Evolutionary conservation across 495 filamentous ascomycete species (phyloP).

Genomic region (Jackrogersella multiformis): DNA sequence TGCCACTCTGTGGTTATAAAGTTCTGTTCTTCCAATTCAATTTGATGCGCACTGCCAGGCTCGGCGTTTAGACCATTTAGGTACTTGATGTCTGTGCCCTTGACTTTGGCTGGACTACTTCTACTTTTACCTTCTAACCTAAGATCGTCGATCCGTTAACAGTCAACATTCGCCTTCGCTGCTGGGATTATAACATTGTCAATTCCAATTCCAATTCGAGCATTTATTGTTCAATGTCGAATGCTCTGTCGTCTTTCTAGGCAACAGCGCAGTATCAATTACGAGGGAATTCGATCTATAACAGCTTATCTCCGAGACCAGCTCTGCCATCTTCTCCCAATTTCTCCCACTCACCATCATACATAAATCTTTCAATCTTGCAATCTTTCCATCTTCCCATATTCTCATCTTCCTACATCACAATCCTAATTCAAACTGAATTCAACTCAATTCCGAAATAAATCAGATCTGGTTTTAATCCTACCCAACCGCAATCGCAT

Average conservation of each 20-base stretch:
- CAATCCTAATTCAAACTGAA: slow-evolving; percentile 8
- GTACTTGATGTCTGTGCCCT: slow-evolving; percentile 1
- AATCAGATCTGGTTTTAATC: not conserved
- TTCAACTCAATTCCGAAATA: not conserved
- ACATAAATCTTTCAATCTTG: slow-evolving; percentile 24
- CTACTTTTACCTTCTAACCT: too few species aligned
- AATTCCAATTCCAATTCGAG: slow-evolving; percentile 3
- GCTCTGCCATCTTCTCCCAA: slow-evolving; percentile 32
- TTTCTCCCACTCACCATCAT: slow-evolving; percentile 23
- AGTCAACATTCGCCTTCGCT: slow-evolving; percentile 1
- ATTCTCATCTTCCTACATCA: not conserved
- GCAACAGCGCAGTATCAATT: slow-evolving; percentile 13
- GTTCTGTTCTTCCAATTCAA: not conserved
- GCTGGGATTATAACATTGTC: slow-evolving; percentile 29
- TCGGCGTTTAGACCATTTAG: slow-evolving; percentile 26
- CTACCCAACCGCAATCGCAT: slow-evolving; percentile 27
- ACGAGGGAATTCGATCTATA: slow-evolving; percentile 29
- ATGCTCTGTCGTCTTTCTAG: slow-evolving; percentile 14
- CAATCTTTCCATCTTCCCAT: too few species aligned
- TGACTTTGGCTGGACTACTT: not conserved
- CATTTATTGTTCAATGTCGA: not conserved
- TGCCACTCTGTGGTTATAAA: slow-evolving; percentile 24
- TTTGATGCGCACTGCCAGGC: slow-evolving; percentile 6
- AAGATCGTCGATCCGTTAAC: slow-evolving; percentile 9
- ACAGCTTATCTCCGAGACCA: slow-evolving; percentile 35